phyloP scores from a whole-genome alignment of 2,329 filamentous ascomycete genomes.

The Lecanosticta acicola region DNA sequence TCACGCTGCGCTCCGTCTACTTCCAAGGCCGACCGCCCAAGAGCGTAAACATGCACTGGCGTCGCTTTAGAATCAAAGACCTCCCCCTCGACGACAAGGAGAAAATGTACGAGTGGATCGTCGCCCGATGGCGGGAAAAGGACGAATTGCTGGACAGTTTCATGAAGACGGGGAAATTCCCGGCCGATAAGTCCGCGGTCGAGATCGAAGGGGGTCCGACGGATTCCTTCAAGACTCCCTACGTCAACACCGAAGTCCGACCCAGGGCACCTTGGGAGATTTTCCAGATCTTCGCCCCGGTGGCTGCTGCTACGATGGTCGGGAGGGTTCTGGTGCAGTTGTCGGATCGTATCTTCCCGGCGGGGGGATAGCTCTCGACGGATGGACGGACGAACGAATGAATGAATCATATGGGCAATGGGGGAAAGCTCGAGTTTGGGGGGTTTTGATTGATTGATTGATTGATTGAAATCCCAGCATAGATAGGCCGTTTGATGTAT shows the following conservation, averaged over 20 bases:
- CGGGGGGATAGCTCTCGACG: not conserved
- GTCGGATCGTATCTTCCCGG: constrained; percentile 19
- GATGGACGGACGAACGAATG: not conserved
- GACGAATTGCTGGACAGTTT: constrained; percentile 81
- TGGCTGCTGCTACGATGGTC: constrained; percentile 34
- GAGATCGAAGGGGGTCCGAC: constrained; percentile 26
- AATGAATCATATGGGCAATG: not conserved
- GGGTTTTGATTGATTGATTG: no score
- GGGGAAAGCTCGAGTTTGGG: no score
- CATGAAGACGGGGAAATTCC: constrained; percentile 68
- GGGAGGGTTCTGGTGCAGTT: constrained; percentile 30
- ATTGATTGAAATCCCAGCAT: no score
- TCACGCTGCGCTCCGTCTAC: constrained; percentile 79
- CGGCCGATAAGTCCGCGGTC: constrained; percentile 52
- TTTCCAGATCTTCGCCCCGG: constrained; percentile 41
- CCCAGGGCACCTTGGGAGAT: constrained; percentile 38
- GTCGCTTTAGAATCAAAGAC: constrained; percentile 70
- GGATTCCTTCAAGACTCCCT: constrained; percentile 35
- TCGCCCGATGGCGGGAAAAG: constrained; percentile 83
- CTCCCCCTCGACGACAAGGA: constrained; percentile 72
- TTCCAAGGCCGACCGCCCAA: constrained; percentile 84
- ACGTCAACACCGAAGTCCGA: constrained; percentile 45
- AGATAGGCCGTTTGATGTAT: no score
- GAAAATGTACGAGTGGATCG: constrained; percentile 75
- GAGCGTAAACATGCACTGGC: constrained; percentile 95